Percentiles rank a stretch among this genome's conserved stretches.
Conservation (phyloP, 371 early-diverging fungal species). For the Coemansia sp. region DNA sequence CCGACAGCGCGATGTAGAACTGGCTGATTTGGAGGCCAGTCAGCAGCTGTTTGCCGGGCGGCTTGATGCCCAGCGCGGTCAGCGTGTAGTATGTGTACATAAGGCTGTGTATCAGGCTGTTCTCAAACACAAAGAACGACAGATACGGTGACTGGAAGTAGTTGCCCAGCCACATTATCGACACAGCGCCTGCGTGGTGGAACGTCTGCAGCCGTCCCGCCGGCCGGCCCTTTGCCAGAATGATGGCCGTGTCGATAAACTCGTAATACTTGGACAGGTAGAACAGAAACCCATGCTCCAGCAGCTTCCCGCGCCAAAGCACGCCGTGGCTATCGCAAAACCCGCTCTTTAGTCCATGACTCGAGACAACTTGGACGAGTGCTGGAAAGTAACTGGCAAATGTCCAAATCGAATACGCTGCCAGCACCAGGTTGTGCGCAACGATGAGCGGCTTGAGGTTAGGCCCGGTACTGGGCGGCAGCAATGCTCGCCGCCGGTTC, state of each 20-base stretch:
- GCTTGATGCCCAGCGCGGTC: conserved; percentile 74
- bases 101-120: conserved; percentile 87
- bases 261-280: conserved; percentile 89
- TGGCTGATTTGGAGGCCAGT: conserved; percentile 85
- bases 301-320: conserved; percentile 70
- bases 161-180: conserved; percentile 75
- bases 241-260: conserved; percentile 83
- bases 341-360: conserved; percentile 49
- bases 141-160: conserved; percentile 73
- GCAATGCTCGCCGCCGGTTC: conserved; percentile 7
- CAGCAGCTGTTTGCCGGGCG: conserved; percentile 81
- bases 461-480: not conserved
- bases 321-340: conserved; percentile 66
- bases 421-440: conserved; percentile 71
- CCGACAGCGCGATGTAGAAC: conserved; percentile 76
- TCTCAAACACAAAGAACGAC: conserved; percentile 87
- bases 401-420: conserved; percentile 71
- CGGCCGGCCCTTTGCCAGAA: conserved; percentile 75
- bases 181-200: conserved; percentile 87
- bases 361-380: conserved; percentile 55
- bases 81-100: conserved; percentile 89
- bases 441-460: conserved; percentile 56
- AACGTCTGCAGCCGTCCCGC: conserved; percentile 81
- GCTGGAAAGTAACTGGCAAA: conserved; percentile 65
- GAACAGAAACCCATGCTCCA: conserved; percentile 78